Conservation (phyloP, 1,284 basidiomycete genomes). For the Xerocomus minutiporus region DNA sequence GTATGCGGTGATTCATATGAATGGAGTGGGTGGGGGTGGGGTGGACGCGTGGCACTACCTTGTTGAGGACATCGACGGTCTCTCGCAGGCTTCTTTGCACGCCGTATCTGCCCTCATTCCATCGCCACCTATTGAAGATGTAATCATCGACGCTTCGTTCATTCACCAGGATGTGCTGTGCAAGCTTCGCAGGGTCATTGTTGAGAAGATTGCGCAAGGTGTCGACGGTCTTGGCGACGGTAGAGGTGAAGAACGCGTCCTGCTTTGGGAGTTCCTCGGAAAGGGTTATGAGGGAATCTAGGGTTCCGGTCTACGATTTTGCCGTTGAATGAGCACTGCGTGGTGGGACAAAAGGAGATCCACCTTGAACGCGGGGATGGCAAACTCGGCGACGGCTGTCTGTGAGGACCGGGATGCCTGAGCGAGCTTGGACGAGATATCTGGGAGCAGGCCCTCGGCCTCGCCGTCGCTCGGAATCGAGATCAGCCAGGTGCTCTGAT, state of each 20-base stretch:
- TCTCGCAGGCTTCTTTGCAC: conserved; percentile 76
- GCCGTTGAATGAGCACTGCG: conserved; percentile 13
- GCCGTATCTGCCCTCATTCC: conserved; percentile 88
- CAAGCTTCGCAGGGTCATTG: conserved; percentile 80
- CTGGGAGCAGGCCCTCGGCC: conserved; percentile 62
- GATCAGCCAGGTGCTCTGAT: conserved; percentile 81
- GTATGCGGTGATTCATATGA: conserved; percentile 17
- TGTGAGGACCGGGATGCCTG: conserved; percentile 48
- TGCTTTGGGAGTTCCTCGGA: conserved; percentile 93
- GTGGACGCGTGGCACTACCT: conserved; percentile 46
- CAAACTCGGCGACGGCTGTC: conserved; percentile 51
- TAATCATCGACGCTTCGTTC: conserved; percentile 82
- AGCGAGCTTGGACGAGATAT: conserved; percentile 54
- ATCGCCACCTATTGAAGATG: conserved; percentile 72
- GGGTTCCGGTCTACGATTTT: conserved; percentile 78
- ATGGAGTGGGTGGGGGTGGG: conserved; percentile 11
- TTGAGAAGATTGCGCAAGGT: conserved; percentile 88
- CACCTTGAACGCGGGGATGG: conserved; percentile 78
- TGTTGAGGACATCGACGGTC: conserved; percentile 76
- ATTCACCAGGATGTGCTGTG: conserved; percentile 81
- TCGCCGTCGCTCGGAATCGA: conserved; percentile 74
- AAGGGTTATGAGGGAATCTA: conserved; percentile 84
- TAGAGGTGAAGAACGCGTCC: conserved; percentile 82
- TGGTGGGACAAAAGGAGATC: conserved; percentile 4
- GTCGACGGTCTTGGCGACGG: conserved; percentile 92